phyloP scores from a whole-genome alignment of 169 alveolate species.

The Plasmodium reichenowi region DNA sequence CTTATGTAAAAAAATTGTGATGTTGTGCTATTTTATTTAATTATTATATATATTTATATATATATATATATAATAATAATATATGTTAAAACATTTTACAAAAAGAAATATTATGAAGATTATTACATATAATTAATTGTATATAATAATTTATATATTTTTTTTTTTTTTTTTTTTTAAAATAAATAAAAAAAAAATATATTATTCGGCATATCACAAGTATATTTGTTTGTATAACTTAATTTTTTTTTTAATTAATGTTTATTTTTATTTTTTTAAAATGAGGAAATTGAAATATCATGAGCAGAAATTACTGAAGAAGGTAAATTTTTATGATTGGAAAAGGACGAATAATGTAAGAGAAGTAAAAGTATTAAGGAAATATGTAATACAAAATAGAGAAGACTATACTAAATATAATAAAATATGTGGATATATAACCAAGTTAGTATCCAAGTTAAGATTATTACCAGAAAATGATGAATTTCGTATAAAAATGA shows the following conservation, averaged over 20 bases:
- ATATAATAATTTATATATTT: no score
- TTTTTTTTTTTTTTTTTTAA: no score
- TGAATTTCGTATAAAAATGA: conserved; percentile 93
- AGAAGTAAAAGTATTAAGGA: conserved; percentile 94
- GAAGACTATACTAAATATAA: conserved; percentile 98
- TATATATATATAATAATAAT: no score
- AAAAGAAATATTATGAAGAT: no score
- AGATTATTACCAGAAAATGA: conserved; percentile 94
- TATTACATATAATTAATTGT: no score
- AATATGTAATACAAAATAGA: conserved; percentile 96
- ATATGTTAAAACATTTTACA: no score
- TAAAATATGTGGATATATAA: conserved; percentile 95
- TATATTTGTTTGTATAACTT: not conserved
- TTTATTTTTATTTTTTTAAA: conserved; percentile 1
- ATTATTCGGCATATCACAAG: no score
- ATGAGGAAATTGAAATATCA: conserved; percentile 98
- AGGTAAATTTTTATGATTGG: conserved; percentile 97
- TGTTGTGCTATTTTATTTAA: no score
- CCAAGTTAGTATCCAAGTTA: conserved; percentile 92
- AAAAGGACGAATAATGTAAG: conserved; percentile 91
- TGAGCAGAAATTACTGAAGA: conserved; percentile 97
- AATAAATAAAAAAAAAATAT: no score
- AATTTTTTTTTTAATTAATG: not conserved
- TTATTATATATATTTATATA: no score
- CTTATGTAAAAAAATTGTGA: no score